Conservation (phyloP, 2,329 filamentous ascomycete species). For the Zalaria sp. region DNA sequence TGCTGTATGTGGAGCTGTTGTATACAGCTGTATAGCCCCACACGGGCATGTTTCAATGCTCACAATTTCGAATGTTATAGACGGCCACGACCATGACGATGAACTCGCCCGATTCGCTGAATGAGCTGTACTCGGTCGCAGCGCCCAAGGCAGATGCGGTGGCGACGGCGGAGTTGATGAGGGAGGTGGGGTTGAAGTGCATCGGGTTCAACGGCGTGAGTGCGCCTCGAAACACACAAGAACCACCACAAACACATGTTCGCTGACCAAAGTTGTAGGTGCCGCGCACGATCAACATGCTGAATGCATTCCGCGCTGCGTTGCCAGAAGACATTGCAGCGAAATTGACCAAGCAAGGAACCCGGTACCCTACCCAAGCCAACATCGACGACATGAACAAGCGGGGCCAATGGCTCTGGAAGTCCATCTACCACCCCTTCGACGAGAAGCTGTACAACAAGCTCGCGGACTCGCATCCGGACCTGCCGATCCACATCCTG, state of each 20-base stretch:
- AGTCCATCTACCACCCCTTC: conserved; percentile 63
- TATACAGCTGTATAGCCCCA: neutral
- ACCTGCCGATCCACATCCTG: conserved; percentile 68
- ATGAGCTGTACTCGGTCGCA: conserved; percentile 41
- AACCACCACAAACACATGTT: too few species aligned
- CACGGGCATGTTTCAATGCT: too few species aligned
- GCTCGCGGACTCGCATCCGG: conserved; percentile 63
- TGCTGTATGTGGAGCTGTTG: conserved; percentile 32
- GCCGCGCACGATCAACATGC: conserved; percentile 69
- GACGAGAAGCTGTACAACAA: conserved; percentile 56
- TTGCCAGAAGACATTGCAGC: conserved; percentile 44
- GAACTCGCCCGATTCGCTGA: conserved; percentile 67
- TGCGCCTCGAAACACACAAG: conserved; percentile 4
- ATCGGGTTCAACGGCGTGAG: conserved; percentile 61
- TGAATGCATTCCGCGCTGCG: conserved; percentile 53
- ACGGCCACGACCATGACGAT: conserved; percentile 74
- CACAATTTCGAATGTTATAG: conserved; percentile 22
- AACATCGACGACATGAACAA: conserved; percentile 35
- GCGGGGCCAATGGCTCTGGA: conserved; percentile 56
- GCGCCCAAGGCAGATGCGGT: conserved; percentile 20
- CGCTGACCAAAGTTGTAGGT: conserved; percentile 30
- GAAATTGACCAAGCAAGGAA: conserved; percentile 41
- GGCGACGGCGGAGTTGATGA: conserved; percentile 54
- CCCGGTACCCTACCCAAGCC: conserved; percentile 34
- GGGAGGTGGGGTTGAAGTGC: conserved; percentile 62